Evolutionary conservation across 345 rosid genomes (phyloP).

Genomic region (Carallia brachiata): DNA sequence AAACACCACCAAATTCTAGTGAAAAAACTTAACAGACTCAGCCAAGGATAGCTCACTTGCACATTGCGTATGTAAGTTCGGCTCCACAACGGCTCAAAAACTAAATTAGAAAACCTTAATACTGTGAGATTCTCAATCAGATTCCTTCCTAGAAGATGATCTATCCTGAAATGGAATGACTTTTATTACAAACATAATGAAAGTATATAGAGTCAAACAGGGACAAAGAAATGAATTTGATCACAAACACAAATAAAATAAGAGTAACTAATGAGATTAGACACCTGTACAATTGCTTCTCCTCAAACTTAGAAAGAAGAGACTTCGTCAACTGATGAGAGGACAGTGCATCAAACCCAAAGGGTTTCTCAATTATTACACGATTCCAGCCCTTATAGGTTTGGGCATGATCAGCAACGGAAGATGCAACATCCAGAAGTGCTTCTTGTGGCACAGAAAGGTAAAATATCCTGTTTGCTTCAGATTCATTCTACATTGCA

Average conservation of each 20-base stretch:
- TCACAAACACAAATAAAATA: neutral
- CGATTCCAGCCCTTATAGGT: conserved; percentile 72
- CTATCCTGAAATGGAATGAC: conserved; percentile 50
- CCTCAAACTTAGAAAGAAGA: conserved; percentile 63
- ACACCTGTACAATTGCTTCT: conserved; percentile 72
- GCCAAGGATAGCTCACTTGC: conserved; percentile 38
- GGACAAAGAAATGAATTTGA: neutral
- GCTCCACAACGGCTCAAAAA: conserved; percentile 79
- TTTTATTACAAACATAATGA: conserved; percentile 10
- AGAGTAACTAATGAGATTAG: neutral
- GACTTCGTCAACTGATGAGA: conserved; percentile 50
- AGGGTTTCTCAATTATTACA: conserved; percentile 73
- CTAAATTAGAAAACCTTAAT: conserved; percentile 67
- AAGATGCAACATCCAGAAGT: conserved; percentile 61
- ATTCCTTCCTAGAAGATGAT: conserved; percentile 71
- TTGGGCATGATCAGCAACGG: conserved; percentile 54
- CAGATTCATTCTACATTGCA: conserved; percentile 48
- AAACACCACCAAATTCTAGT: neutral
- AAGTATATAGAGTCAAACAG: neutral
- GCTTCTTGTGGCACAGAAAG: conserved; percentile 89
- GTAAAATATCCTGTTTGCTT: conserved; percentile 64
- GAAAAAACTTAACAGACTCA: neutral
- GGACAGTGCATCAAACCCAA: conserved; percentile 59
- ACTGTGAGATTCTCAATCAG: conserved; percentile 77
- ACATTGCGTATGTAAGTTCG: conserved; percentile 58